These are phyloP conservation scores for Citrus unshiu DNA, from an alignment of 345 rosid species.

Conservation along the genomic window DNA sequence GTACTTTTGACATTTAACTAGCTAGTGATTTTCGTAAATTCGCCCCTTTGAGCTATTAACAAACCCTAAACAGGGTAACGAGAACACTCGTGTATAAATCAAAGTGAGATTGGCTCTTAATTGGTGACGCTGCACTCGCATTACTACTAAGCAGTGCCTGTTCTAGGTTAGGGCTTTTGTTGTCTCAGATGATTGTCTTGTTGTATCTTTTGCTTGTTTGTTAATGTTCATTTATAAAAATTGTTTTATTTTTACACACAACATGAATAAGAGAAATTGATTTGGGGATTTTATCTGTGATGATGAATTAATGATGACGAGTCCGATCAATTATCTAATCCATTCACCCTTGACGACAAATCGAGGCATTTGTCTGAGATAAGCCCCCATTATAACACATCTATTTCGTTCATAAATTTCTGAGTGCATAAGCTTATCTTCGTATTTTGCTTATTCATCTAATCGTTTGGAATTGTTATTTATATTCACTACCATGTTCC, in stretches of 20 bases:
- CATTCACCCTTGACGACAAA: conserved; percentile 49
- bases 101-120: not conserved
- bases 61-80: not conserved
- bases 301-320: conserved; percentile 41
- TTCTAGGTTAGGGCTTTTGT: not conserved
- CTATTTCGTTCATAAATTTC: not conserved
- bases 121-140: not conserved
- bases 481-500: not conserved
- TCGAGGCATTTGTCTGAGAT: conserved; percentile 76
- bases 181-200: not conserved
- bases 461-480: not conserved
- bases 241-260: not conserved
- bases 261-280: not conserved
- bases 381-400: conserved; percentile 5
- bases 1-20: not conserved
- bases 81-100: no score
- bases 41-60: not conserved
- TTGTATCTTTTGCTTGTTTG: not conserved
- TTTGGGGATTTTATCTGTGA: conserved; percentile 24
- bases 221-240: no score
- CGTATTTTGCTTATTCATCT: not conserved
- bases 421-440: not conserved
- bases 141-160: not conserved
- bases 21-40: conserved; percentile 1
- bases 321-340: conserved; percentile 39